Percentiles rank a stretch among this genome's conserved stretches.
Evolutionary conservation across 208 protist genomes (phyloP).

Genomic region (Crithidia mellificae): DNA sequence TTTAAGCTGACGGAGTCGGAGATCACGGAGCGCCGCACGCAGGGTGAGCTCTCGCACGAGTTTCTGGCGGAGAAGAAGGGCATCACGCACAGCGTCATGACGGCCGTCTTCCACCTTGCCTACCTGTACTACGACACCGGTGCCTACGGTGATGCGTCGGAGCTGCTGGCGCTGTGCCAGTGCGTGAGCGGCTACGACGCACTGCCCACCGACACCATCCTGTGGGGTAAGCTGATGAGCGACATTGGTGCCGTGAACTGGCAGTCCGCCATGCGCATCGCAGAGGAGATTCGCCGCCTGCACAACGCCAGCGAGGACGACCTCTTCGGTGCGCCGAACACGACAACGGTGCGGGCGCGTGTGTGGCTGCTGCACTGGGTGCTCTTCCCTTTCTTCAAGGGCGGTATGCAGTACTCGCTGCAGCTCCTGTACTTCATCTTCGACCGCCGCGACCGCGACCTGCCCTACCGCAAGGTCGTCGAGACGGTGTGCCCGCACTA

Average conservation of each 20-base stretch:
- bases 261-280: slow-evolving; percentile 75
- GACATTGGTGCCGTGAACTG: slow-evolving; percentile 85
- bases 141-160: slow-evolving; percentile 77
- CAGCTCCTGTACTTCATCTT: slow-evolving; percentile 86
- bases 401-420: slow-evolving; percentile 74
- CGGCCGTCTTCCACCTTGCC: slow-evolving; percentile 73
- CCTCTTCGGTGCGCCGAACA: slow-evolving; percentile 57
- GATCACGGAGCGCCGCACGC: slow-evolving; percentile 69
- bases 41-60: slow-evolving; percentile 76
- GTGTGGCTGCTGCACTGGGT: slow-evolving; percentile 92
- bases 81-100: slow-evolving; percentile 73
- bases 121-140: slow-evolving; percentile 89
- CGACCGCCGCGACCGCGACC: slow-evolving; percentile 60
- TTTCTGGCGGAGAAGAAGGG: slow-evolving; percentile 64
- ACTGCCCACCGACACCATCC: slow-evolving; percentile 51
- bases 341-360: slow-evolving; percentile 70
- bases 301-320: slow-evolving; percentile 77
- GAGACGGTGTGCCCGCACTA: slow-evolving; percentile 91
- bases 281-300: slow-evolving; percentile 68
- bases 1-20: slow-evolving; percentile 76
- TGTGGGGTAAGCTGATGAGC: slow-evolving; percentile 90
- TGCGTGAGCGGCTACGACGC: slow-evolving; percentile 78
- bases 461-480: slow-evolving; percentile 78
- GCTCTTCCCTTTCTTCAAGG: slow-evolving; percentile 93
- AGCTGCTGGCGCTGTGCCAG: slow-evolving; percentile 82